Percentiles rank a stretch among this genome's conserved stretches.
phyloP scores from a whole-genome alignment of 805 yeast species.

The Candida mattraensis region DNA sequence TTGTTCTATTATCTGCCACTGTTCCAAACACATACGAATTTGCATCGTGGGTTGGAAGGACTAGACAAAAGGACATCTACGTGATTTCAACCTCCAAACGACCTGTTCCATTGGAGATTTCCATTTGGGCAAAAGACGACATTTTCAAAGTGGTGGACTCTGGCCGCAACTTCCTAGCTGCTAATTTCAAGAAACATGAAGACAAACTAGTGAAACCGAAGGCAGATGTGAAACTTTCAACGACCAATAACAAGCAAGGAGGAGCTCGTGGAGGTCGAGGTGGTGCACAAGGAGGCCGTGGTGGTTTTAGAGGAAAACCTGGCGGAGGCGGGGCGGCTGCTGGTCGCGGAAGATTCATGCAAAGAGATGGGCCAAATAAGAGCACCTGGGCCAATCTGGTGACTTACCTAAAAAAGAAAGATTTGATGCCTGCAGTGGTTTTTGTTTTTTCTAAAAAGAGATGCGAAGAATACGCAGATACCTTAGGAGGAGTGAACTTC shows the following conservation, averaged over 20 bases:
- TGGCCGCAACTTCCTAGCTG: constrained; percentile 64
- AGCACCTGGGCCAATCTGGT: constrained; percentile 76
- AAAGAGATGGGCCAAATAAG: constrained; percentile 70
- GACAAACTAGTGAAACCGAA: constrained; percentile 48
- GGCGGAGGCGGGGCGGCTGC: constrained; percentile 27
- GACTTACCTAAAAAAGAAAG: constrained; percentile 62
- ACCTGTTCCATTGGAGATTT: constrained; percentile 92
- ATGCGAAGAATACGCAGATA: constrained; percentile 90
- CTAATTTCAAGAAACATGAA: constrained; percentile 61
- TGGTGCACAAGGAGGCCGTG: constrained; percentile 38
- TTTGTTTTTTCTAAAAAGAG: constrained; percentile 93
- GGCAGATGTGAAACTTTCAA: constrained; percentile 23
- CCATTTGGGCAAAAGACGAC: constrained; percentile 77
- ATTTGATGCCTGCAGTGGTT: constrained; percentile 85
- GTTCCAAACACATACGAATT: constrained; percentile 98
- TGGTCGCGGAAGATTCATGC: constrained; percentile 34
- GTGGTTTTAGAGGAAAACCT: constrained; percentile 33
- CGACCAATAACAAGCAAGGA: constrained; percentile 18
- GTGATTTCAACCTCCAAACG: constrained; percentile 96
- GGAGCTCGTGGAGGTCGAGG: constrained; percentile 32
- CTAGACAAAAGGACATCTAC: constrained; percentile 92
- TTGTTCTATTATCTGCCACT: constrained; percentile 89
- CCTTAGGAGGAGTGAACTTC: constrained; percentile 71
- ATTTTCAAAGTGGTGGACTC: constrained; percentile 74
- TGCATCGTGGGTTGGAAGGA: constrained; percentile 98